phyloP scores from a whole-genome alignment of 805 yeast genomes.

The Kodamaea kaohsiungensis region DNA sequence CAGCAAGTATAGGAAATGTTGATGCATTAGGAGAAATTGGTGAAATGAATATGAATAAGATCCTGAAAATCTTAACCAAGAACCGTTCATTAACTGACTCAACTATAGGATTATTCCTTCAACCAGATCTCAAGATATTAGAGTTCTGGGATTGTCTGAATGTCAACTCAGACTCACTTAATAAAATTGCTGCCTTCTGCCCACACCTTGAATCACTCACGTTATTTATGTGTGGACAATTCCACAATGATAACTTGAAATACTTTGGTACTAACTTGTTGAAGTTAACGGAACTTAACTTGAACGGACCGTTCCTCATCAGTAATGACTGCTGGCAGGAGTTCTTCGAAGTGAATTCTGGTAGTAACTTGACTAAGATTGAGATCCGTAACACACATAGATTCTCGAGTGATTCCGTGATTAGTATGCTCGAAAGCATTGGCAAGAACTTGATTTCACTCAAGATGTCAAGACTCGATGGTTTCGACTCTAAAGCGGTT shows the following conservation, averaged over 20 bases:
- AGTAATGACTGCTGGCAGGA: constrained; percentile 75
- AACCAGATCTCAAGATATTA: constrained; percentile 53
- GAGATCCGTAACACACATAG: constrained; percentile 82
- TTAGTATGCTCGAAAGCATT: constrained; percentile 61
- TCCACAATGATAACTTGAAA: constrained; percentile 72
- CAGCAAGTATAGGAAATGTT: constrained; percentile 67
- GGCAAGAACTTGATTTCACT: constrained; percentile 53
- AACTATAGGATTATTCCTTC: constrained; percentile 73
- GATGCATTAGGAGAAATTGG: constrained; percentile 91
- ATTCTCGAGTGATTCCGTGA: constrained; percentile 65
- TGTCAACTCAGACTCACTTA: constrained; percentile 62
- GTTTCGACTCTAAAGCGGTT: constrained; percentile 55
- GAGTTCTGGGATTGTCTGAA: constrained; percentile 94
- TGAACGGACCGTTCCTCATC: constrained; percentile 90
- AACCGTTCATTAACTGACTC: constrained; percentile 76
- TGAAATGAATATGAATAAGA: constrained; percentile 62
- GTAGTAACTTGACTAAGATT: constrained; percentile 55
- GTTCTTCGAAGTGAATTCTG: constrained; percentile 58
- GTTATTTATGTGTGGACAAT: constrained; percentile 89
- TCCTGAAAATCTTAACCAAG: constrained; percentile 74
- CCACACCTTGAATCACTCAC: constrained; percentile 69
- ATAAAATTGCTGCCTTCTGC: constrained; percentile 73
- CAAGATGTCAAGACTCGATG: constrained; percentile 70
- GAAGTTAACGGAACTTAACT: constrained; percentile 52
- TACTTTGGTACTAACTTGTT: constrained; percentile 61